Evolutionary conservation across 345 rosid species (phyloP), one percentile per base, ranked within the genome.

Genomic region (Salix dunnii): DNA sequence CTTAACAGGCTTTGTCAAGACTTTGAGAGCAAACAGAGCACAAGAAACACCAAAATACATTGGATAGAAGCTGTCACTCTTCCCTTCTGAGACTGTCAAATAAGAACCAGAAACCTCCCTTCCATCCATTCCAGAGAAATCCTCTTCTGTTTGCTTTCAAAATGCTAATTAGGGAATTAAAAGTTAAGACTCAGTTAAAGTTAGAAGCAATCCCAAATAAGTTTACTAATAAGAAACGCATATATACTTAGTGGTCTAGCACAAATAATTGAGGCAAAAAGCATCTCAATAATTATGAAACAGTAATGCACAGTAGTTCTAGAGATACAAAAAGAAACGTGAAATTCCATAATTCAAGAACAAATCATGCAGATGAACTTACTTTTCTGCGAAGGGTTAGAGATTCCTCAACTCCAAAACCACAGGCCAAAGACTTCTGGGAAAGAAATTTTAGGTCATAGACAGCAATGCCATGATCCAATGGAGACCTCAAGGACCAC

Each of bases 1-100:
- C 67, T 69, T 74, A 11, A 78, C 86, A n/a, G 81, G 55, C 75
- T 70, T 84, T 40, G 89, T 78, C 76, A 83, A 71, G 38, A 89
- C 74, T 38, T 80, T 79, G 13, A 89, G 84, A 80, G 91, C 89
- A 73, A 87, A 81, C 36, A 88, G 76, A 30, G 93, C 92, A 84
- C 89, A 91, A 65, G 97, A 90, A 79, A 84, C 89, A 17, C 97
- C 94, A 75, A 90, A 86, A 82, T 82, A 90, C 86, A 86, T 78
- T 25, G 91, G 86, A 72, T 79, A 88, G 81, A 90, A 83, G 74
- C 77, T 76, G 27, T 87, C 86, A 11, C 70, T 75, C 76, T 75
- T 82, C 72, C 74, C 84, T 78, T 68, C 83, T 30, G 84, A 67
- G 58, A 72, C 72, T 67, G 75, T 51, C 68, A 76, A 73, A 79